Evolutionary conservation across 1,284 basidiomycete genomes (phyloP), one percentile per base, ranked within the genome.

Genomic region (Sparassis latifolia): DNA sequence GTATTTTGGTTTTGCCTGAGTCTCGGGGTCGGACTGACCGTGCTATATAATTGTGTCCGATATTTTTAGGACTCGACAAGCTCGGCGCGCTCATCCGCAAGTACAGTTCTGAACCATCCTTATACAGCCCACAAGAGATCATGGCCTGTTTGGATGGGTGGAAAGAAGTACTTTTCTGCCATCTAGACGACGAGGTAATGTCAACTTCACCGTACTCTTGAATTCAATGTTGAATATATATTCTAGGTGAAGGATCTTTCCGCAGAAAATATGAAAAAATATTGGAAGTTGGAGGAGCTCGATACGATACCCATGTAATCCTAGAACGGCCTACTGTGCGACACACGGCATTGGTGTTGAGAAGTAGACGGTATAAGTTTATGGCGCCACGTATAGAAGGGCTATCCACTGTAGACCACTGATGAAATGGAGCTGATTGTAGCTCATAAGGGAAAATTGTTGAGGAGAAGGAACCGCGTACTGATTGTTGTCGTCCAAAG

Each of bases 161-260:
- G 66, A 67, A 77, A 37, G 78, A 78, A 31, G 79, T 84, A 5
- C 67, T 88, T n/a, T 86, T 86, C 66, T 65, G 61, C 28, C 85
- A 87, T 65, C 70, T 88, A 4, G 82, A 85, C 58, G 73, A 85
- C 61, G 84, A 88, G 70, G 84, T 82, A 53, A 28, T 20, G 55
- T 6, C 35, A 37, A 37, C 35, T 7, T 6, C 35, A 37, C 12
- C 12, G 35, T 37, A 37, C 6, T 1, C 35, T 37, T 12, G 35
- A 12, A 37, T 12, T 37, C 35, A 7, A 1, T 1, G 1, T 37
- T 37, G 6, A 37, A 6, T 37, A 27, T 7, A 38, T 9, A 28
- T 56, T 42, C 6, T 42, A 79, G 73, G 76, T 79, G 2, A 63
- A 70, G 28, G 85, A 88, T 60, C 68, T 88, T 10, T 69, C 68